phyloP scores from a whole-genome alignment of 139 green algal genomes.

The Spirogloea muscicola region DNA sequence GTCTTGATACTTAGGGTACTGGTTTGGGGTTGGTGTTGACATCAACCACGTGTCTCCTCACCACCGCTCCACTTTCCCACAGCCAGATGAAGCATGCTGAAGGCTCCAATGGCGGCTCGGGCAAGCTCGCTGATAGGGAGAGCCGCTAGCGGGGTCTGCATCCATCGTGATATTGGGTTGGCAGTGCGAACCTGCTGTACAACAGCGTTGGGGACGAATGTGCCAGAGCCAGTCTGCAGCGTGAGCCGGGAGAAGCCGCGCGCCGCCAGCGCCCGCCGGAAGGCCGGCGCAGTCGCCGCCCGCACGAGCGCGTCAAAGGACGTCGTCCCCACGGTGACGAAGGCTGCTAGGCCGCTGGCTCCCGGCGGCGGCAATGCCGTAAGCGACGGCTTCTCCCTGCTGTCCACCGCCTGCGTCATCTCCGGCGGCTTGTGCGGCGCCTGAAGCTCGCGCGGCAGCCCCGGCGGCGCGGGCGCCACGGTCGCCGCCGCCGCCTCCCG shows the following conservation, averaged over 20 bases:
- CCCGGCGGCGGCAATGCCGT: not conserved
- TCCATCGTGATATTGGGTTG: not conserved
- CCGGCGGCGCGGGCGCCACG: not conserved
- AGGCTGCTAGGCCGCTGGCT: not conserved
- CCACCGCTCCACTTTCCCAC: not conserved
- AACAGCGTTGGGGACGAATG: conserved; percentile 1
- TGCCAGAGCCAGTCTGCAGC: conserved; percentile 40
- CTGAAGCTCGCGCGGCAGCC: not conserved
- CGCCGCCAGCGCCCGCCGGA: not conserved
- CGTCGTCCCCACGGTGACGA: conserved; percentile 53
- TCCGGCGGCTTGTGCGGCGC: not conserved
- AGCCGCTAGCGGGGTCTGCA: not conserved
- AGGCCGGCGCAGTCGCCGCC: conserved; percentile 26
- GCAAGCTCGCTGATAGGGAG: too few relatives aligned
- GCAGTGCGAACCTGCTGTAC: not conserved
- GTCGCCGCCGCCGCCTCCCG: not conserved
- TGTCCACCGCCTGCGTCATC: not conserved
- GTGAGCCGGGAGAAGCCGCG: conserved; percentile 29
- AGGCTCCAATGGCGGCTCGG: too few relatives aligned
- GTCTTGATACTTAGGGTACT: too few relatives aligned
- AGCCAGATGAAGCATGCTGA: too few relatives aligned
- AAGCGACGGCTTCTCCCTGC: not conserved
- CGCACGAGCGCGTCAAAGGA: conserved; percentile 48
- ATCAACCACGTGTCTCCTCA: not conserved
- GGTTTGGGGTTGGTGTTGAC: too few relatives aligned